These are phyloP conservation scores for Alternaria rosae DNA, from an alignment of 2,329 filamentous ascomycete genomes.

Conservation along the genomic window DNA sequence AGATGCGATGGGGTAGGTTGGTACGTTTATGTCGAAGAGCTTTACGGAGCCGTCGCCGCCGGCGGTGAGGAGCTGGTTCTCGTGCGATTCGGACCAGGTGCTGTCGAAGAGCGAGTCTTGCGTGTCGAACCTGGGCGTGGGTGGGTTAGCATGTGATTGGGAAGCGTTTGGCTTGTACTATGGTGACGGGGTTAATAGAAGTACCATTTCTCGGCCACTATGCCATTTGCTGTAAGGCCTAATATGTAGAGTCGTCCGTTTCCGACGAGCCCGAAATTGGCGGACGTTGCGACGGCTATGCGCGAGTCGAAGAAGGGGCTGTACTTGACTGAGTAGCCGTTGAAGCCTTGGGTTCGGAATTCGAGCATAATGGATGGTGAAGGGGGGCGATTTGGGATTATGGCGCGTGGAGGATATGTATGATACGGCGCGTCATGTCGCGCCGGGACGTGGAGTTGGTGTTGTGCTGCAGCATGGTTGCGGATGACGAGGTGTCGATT, in stretches of 20 bases:
- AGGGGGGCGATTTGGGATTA: constrained; percentile 1
- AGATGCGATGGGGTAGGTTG: constrained; percentile 86
- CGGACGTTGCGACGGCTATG: constrained; percentile 86
- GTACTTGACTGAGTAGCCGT: constrained; percentile 97
- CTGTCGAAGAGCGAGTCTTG: constrained; percentile 97
- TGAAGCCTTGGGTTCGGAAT: constrained; percentile 91
- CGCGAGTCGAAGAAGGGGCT: constrained; percentile 97
- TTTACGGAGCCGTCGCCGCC: constrained; percentile 95
- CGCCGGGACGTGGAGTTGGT: constrained; percentile 18
- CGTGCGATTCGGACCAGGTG: constrained; percentile 94
- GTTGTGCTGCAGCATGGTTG: constrained; percentile 26
- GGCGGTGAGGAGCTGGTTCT: constrained; percentile 89
- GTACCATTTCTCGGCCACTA: constrained; percentile 83
- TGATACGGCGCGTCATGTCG: constrained; percentile 26
- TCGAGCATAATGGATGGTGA: constrained; percentile 74
- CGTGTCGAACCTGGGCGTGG: constrained; percentile 79
- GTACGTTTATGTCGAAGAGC: constrained; percentile 84
- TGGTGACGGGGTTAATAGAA: no score
- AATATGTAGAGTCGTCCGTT: constrained; percentile 91
- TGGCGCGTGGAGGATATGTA: constrained; percentile 17
- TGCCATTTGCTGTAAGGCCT: constrained; percentile 80
- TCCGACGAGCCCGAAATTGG: constrained; percentile 96
- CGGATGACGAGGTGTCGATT: constrained; percentile 24
- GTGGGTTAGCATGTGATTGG: constrained; percentile 17
- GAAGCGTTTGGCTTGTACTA: no score